Conservation (phyloP, 768 basidiomycete genomes). For the Gloeopeniophorella convolvens region DNA sequence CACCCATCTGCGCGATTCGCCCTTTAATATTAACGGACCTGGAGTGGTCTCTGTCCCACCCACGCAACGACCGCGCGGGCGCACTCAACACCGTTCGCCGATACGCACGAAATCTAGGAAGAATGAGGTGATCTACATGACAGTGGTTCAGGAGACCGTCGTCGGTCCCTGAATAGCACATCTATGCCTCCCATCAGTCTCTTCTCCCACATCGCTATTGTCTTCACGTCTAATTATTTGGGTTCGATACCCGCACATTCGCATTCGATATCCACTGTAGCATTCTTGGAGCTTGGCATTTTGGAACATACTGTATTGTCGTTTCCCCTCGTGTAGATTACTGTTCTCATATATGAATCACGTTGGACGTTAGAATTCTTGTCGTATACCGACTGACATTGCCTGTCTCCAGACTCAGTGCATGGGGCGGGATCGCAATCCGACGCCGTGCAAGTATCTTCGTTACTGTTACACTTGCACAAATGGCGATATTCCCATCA, state of each 20-base stretch:
- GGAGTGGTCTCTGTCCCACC: background rate
- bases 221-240: background rate
- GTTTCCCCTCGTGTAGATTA: conserved; percentile 7
- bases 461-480: background rate
- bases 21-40: conserved; percentile 1
- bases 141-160: conserved; percentile 17
- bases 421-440: no score
- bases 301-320: conserved; percentile 11
- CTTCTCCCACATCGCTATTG: background rate
- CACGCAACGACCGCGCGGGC: background rate
- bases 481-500: background rate
- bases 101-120: conserved; percentile 2
- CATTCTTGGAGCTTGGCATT: conserved; percentile 3
- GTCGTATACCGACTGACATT: no score
- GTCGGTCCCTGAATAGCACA: background rate
- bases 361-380: background rate
- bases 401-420: no score
- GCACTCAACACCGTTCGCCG: background rate
- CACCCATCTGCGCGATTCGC: conserved; percentile 6
- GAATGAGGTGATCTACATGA: conserved; percentile 17
- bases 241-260: background rate
- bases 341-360: background rate
- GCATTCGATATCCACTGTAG: conserved; percentile 13
- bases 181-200: background rate
- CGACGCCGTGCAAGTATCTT: no score